phyloP scores from a whole-genome alignment of 2,329 filamentous ascomycete species.

The Akanthomyces lecanii region DNA sequence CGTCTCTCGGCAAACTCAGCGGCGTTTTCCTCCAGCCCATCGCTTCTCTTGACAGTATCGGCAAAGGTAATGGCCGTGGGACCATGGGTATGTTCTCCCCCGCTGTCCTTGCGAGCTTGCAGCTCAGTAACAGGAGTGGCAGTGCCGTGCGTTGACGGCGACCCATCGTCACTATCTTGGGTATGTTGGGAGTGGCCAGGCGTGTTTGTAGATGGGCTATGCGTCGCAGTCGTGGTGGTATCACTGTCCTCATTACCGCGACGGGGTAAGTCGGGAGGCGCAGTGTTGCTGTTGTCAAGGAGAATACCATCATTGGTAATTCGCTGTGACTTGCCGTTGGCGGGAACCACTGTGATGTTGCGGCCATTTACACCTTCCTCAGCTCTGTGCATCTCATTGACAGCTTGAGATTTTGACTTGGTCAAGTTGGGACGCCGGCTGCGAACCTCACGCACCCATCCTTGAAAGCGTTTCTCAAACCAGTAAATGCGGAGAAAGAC shows the following conservation, averaged over 20 bases:
- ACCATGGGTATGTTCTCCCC: slow-evolving; percentile 14
- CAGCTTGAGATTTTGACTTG: slow-evolving; percentile 53
- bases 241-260: slow-evolving; percentile 33
- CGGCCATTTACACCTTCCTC: slow-evolving; percentile 63
- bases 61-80: slow-evolving; percentile 59
- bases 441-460: slow-evolving; percentile 71
- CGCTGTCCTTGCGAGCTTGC: neutral
- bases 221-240: neutral
- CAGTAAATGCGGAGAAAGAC: slow-evolving; percentile 93
- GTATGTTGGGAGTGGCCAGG: neutral
- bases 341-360: slow-evolving; percentile 62
- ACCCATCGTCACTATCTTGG: slow-evolving; percentile 8
- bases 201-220: neutral
- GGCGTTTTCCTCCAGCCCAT: slow-evolving; percentile 47
- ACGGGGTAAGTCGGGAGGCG: slow-evolving; percentile 22
- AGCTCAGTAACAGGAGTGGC: slow-evolving; percentile 2
- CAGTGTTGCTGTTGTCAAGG: slow-evolving; percentile 35
- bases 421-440: slow-evolving; percentile 60
- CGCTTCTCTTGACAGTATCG: slow-evolving; percentile 58
- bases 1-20: slow-evolving; percentile 46
- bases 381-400: slow-evolving; percentile 41
- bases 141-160: slow-evolving; percentile 4
- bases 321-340: slow-evolving; percentile 48
- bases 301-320: slow-evolving; percentile 59
- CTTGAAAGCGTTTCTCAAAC: slow-evolving; percentile 95